Evolutionary conservation across 192 early-diverging fungal genomes (phyloP).

Genomic region (Paraglomus brasilianum): DNA sequence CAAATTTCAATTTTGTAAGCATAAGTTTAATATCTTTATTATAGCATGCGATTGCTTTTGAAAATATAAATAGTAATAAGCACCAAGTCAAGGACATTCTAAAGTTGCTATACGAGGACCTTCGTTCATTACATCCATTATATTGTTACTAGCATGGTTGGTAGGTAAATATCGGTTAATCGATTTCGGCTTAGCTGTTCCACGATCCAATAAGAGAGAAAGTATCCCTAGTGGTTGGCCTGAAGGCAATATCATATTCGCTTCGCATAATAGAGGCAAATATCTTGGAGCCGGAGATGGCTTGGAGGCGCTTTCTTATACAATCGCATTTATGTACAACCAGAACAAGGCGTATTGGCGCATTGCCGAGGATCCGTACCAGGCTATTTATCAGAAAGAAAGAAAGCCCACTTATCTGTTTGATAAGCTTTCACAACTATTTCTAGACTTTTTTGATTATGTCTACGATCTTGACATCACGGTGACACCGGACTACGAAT

Average conservation of each 20-base stretch:
- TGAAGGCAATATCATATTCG: slow-evolving; percentile 1
- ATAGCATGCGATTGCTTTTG: too few species aligned
- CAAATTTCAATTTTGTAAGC: too few species aligned
- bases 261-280: slow-evolving; percentile 16
- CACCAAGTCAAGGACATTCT: too few species aligned
- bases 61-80: too few species aligned
- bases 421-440: slow-evolving; percentile 6
- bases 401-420: slow-evolving; percentile 13
- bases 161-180: slow-evolving; percentile 13
- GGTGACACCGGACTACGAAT: slow-evolving; percentile 10
- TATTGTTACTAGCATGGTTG: slow-evolving; percentile 20
- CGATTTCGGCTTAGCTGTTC: slow-evolving; percentile 8
- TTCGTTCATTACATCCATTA: background rate
- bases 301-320: slow-evolving; percentile 16
- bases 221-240: background rate
- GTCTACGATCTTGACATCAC: slow-evolving; percentile 8
- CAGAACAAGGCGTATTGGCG: slow-evolving; percentile 13
- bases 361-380: background rate
- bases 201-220: slow-evolving; percentile 1
- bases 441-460: slow-evolving; percentile 14
- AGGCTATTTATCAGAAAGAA: slow-evolving; percentile 22
- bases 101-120: too few species aligned
- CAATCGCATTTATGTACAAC: slow-evolving; percentile 16
- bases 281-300: slow-evolving; percentile 14
- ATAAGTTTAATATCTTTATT: too few species aligned